These are phyloP conservation scores for Grigorovia humatica DNA, from an alignment of 805 yeast genomes.

Conservation along the genomic window DNA sequence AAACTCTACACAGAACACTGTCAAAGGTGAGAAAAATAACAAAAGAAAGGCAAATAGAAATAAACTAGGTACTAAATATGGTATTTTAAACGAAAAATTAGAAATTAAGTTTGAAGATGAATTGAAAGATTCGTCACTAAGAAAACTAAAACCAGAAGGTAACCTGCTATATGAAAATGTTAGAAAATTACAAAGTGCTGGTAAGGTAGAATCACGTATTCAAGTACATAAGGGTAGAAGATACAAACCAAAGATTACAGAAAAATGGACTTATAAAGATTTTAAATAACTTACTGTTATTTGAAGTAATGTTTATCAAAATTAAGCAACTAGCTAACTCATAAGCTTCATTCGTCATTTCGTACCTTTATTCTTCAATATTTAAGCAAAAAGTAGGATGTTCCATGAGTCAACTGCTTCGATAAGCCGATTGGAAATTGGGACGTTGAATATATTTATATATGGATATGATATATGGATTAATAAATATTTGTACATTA, in stretches of 20 bases:
- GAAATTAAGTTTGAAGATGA: conserved; percentile 86
- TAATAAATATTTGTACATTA: neutral
- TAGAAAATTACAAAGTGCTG: conserved; percentile 71
- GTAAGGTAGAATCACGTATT: conserved; percentile 77
- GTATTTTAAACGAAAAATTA: conserved; percentile 37
- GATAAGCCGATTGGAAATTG: neutral
- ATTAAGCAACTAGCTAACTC: neutral
- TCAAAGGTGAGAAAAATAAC: conserved; percentile 16
- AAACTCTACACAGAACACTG: conserved; percentile 4
- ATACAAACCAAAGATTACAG: conserved; percentile 67
- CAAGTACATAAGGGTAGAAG: conserved; percentile 52
- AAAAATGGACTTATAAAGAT: conserved; percentile 90
- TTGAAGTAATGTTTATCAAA: no score
- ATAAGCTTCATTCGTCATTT: neutral
- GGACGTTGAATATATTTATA: neutral
- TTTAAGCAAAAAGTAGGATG: neutral
- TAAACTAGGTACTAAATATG: conserved; percentile 37
- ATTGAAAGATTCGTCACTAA: conserved; percentile 75
- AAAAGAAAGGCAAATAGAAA: conserved; percentile 28
- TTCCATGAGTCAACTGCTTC: neutral
- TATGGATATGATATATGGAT: neutral
- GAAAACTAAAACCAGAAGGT: conserved; percentile 86
- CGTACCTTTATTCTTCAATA: neutral
- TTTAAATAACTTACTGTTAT: conserved; percentile 40
- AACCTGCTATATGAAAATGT: conserved; percentile 73